These are phyloP conservation scores for Nannizzia gypsea DNA, from an alignment of 2,329 filamentous ascomycete species.

Conservation along the genomic window DNA sequence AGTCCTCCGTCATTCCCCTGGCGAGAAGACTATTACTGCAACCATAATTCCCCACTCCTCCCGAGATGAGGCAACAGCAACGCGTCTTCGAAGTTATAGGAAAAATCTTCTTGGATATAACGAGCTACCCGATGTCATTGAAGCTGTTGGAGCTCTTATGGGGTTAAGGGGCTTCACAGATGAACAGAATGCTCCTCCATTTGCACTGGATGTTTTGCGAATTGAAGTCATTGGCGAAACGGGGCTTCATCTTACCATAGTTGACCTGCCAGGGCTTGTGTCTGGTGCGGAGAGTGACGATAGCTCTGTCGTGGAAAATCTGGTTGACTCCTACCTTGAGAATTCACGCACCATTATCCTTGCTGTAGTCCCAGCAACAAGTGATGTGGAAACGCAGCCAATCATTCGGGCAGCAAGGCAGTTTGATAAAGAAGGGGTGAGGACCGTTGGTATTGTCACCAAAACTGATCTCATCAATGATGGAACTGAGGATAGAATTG, in stretches of 20 bases:
- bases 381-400: conserved; percentile 37
- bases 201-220: conserved; percentile 26
- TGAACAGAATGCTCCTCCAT: background rate
- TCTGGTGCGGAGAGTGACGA: conserved; percentile 30
- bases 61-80: background rate
- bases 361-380: conserved; percentile 33
- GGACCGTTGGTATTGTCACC: conserved; percentile 42
- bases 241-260: conserved; percentile 31
- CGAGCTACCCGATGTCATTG: conserved; percentile 4
- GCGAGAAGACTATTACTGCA: conserved; percentile 15
- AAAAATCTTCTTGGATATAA: background rate
- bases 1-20: conserved; percentile 22
- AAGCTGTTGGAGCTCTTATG: conserved; percentile 2
- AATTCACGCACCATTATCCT: conserved; percentile 33
- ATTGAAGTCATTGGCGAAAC: conserved; percentile 34
- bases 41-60: conserved; percentile 21
- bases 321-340: conserved; percentile 32
- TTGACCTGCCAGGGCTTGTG: conserved; percentile 36
- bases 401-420: conserved; percentile 33
- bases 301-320: conserved; percentile 27
- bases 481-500: background rate
- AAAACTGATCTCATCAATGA: conserved; percentile 44
- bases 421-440: conserved; percentile 25
- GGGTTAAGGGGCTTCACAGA: conserved; percentile 6
- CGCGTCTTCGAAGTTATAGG: background rate